Base-by-base conservation (phyloP, 805 yeast genomes). In the Metschnikowia noctiluminum region DNA sequence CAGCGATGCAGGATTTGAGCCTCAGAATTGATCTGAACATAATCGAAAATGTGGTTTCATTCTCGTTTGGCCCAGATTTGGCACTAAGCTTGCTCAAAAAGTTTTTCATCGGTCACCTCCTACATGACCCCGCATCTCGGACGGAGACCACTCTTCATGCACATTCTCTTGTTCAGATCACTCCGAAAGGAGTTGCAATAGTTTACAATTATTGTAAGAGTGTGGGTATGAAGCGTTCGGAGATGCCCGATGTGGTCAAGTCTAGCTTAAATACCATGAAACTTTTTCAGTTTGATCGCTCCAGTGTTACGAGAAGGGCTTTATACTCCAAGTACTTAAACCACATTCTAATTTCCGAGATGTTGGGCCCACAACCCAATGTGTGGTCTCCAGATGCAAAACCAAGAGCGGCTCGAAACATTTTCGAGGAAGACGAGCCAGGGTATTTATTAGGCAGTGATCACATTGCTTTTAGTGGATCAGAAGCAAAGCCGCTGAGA, bases 141-240 rank as follows among this genome's bases (percentile, higher is more conserved):
- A 89, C 96, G 0, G 62, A 86, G 38, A 54, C 62, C 12, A 67
- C 62, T 38, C 74, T 83, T 6, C 76, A 76, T 28, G 32, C 48
- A 43, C 66, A 59, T 4, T 68, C 73, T 0, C 51, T 71, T 2
- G 61, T 89, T 28, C 97, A 92, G 61, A 96, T 96, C 4, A 89
- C 97, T 0, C 90, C 97, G 0, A 92, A 92, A 60, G 98, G 97
- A 1, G 81, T 89, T 7, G 83, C 89, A 0, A 60, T 89, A 0
- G 64, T 91, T 2, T 81, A 80, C 43, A 69, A 73, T 14, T 89
- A 84, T 62, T 81, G 85, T 52, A 69, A 73, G 43, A 77, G 71
- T 38, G 64, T 76, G 41, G 95, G 90, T 0, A 63, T 82, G 42
- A 71, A 67, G 40, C 64, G 64, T 13, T 50, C 58, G 1, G 48